phyloP scores from a whole-genome alignment of 805 yeast genomes.

The Saccharomyces jurei region DNA sequence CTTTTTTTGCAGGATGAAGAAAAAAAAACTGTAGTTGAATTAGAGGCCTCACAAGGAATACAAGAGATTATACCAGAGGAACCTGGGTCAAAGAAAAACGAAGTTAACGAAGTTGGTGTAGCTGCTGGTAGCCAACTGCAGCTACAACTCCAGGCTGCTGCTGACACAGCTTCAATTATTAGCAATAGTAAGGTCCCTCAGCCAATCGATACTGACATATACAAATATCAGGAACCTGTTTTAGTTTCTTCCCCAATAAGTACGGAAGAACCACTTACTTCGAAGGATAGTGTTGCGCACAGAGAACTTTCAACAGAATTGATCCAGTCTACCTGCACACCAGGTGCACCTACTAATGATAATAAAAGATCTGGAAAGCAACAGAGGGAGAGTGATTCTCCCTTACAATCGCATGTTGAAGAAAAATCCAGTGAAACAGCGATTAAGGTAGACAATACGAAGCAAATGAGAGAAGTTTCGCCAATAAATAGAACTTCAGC shows the following conservation, averaged over 20 bases:
- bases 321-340: neutral
- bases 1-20: slow-evolving; percentile 32
- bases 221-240: neutral
- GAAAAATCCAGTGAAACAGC: neutral
- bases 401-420: neutral
- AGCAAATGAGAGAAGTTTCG: neutral
- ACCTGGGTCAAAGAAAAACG: slow-evolving; percentile 9
- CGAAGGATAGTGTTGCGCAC: neutral
- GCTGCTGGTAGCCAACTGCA: slow-evolving; percentile 25
- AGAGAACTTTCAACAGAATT: neutral
- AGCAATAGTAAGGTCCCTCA: neutral
- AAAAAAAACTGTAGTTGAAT: slow-evolving; percentile 8
- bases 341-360: neutral
- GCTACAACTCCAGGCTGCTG: slow-evolving; percentile 8
- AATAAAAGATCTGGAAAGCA: neutral
- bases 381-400: neutral
- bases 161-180: neutral
- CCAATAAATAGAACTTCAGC: neutral
- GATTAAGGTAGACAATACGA: neutral
- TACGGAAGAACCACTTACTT: neutral
- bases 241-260: neutral
- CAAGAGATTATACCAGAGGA: slow-evolving; percentile 2
- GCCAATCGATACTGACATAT: neutral
- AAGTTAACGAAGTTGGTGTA: slow-evolving; percentile 10
- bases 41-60: slow-evolving; percentile 1